A percentile compares a stretch with the other conserved stretches of the same genome.
phyloP scores from a whole-genome alignment of 108 stramenopile species.

The Licmophora abbreviata region DNA sequence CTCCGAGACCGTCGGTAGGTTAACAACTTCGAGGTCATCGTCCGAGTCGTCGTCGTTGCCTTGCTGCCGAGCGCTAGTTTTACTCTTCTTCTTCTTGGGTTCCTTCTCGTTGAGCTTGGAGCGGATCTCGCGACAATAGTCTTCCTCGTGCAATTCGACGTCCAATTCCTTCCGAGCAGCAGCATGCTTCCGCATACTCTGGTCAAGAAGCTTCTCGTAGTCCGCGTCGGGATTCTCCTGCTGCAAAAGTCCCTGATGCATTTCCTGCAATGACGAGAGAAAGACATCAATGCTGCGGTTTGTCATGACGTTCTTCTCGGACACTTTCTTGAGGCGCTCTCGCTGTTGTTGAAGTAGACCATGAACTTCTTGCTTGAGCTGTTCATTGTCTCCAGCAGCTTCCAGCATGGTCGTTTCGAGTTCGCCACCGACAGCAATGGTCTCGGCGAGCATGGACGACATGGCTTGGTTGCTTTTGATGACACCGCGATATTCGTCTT shows the following conservation, averaged over 20 bases:
- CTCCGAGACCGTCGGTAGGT: background rate
- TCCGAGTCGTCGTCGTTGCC: conserved; percentile 19
- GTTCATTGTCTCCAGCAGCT: conserved; percentile 9
- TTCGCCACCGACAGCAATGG: conserved; percentile 20
- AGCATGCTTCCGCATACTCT: background rate
- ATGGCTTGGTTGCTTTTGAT: conserved; percentile 30
- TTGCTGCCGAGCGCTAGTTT: background rate
- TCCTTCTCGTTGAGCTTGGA: background rate
- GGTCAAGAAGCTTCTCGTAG: background rate
- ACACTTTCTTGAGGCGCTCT: conserved; percentile 32
- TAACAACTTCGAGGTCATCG: conserved; percentile 5
- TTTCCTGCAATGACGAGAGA: background rate
- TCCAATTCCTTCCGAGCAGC: background rate
- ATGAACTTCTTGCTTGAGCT: background rate
- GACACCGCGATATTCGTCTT: conserved; percentile 16
- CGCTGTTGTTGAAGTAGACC: conserved; percentile 24
- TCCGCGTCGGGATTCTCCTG: background rate
- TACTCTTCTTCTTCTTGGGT: background rate
- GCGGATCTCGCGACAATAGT: background rate
- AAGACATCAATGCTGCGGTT: background rate
- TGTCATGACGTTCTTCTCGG: conserved; percentile 33
- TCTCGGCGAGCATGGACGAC: conserved; percentile 22
- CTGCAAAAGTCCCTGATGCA: background rate
- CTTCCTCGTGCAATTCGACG: background rate
- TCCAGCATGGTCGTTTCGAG: conserved; percentile 25